phyloP scores from a whole-genome alignment of 768 basidiomycete genomes.

The Dendrothele bispora region DNA sequence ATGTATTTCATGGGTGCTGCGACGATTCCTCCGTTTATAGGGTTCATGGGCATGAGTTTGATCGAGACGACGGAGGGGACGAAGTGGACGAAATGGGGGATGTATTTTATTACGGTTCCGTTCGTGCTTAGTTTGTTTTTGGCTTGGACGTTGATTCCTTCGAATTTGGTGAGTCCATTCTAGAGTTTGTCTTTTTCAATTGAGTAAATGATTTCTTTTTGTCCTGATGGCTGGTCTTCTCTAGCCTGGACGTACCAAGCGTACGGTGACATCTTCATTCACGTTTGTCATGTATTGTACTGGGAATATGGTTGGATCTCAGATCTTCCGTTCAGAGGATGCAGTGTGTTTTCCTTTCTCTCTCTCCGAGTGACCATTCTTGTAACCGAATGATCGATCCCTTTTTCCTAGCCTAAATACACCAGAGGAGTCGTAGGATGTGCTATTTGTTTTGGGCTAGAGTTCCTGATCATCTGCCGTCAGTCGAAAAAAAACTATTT shows the following conservation, averaged over 20 bases:
- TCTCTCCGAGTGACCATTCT: too few relatives aligned
- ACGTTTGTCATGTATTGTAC: constrained; percentile 11
- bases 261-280: constrained; percentile 10
- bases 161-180: too few relatives aligned
- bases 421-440: background rate
- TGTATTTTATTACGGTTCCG: constrained; percentile 11
- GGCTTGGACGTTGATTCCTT: constrained; percentile 12
- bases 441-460: background rate
- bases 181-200: too few relatives aligned
- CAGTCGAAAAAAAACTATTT: background rate
- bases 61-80: constrained; percentile 7
- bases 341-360: background rate
- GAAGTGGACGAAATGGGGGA: constrained; percentile 14
- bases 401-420: background rate
- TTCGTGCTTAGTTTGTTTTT: constrained; percentile 10
- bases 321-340: constrained; percentile 5
- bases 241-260: constrained; percentile 14
- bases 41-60: constrained; percentile 6
- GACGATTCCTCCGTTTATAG: constrained; percentile 8
- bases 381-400: too few relatives aligned
- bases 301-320: constrained; percentile 12
- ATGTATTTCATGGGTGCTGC: constrained; percentile 7
- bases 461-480: background rate
- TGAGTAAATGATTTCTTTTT: too few relatives aligned
- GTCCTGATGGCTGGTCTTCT: too few relatives aligned